phyloP scores from a whole-genome alignment of 192 early-diverging fungal species.

The Spinellus fusiger region DNA sequence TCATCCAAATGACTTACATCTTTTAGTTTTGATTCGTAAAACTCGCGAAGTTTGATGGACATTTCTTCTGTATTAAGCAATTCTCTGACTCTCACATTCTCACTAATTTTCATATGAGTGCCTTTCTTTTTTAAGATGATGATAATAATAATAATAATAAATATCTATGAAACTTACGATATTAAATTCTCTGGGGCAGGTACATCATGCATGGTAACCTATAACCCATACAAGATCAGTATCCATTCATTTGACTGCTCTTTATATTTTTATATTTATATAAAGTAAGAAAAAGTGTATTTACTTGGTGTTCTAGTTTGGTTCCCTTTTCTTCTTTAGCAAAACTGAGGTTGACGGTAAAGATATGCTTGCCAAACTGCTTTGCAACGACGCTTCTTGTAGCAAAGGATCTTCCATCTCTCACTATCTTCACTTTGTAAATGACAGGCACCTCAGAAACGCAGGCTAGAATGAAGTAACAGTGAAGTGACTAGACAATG shows the following conservation, averaged over 20 bases:
- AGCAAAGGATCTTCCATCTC: slow-evolving; percentile 56
- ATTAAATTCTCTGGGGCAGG: slow-evolving; percentile 18
- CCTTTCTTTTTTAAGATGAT: not conserved
- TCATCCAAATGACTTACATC: slow-evolving; percentile 8
- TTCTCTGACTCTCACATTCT: not conserved
- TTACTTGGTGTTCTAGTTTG: slow-evolving; percentile 55
- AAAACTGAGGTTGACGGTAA: slow-evolving; percentile 69
- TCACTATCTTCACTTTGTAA: slow-evolving; percentile 64
- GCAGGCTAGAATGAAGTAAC: slow-evolving; percentile 82
- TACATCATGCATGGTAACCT: slow-evolving; percentile 14
- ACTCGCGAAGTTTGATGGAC: not conserved
- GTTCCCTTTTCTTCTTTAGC: slow-evolving; percentile 49
- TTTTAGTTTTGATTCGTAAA: slow-evolving; percentile 2
- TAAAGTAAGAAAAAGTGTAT: not conserved
- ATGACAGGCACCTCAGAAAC: slow-evolving; percentile 71
- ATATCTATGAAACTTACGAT: slow-evolving; percentile 4
- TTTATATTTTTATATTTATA: not conserved
- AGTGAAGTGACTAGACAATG: slow-evolving; percentile 62
- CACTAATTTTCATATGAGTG: not conserved
- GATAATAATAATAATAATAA: not conserved
- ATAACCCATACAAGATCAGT: not conserved
- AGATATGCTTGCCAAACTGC: slow-evolving; percentile 74
- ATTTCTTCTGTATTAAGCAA: slow-evolving; percentile 2
- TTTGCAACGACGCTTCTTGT: slow-evolving; percentile 65
- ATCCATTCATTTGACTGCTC: not conserved